Evolutionary conservation across 805 yeast species (phyloP).

Genomic region (Cyberlindnera subsufficiens): DNA sequence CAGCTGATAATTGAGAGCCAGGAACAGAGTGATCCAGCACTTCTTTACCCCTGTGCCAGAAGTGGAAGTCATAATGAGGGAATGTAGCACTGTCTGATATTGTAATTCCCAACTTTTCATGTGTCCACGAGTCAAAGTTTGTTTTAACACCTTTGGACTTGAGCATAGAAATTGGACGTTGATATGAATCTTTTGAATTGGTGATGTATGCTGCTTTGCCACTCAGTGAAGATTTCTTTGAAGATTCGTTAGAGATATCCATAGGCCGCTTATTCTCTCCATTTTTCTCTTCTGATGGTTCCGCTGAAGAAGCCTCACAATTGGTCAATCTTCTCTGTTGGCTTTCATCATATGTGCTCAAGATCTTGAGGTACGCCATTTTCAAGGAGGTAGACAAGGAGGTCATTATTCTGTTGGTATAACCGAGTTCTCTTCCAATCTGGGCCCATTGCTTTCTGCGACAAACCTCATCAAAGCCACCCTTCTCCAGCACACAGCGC

Average conservation of each 20-base stretch:
- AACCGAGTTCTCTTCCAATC: constrained; percentile 75
- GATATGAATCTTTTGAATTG: constrained; percentile 40
- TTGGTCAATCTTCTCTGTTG: constrained; percentile 1
- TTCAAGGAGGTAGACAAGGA: constrained; percentile 64
- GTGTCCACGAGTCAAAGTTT: constrained; percentile 43
- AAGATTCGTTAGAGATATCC: not conserved
- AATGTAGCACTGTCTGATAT: constrained; percentile 27
- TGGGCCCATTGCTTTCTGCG: constrained; percentile 73
- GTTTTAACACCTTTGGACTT: constrained; percentile 46
- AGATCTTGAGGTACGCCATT: constrained; percentile 46
- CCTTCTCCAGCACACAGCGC: constrained; percentile 52
- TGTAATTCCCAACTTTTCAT: constrained; percentile 35
- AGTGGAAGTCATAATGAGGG: constrained; percentile 36
- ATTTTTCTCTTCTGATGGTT: constrained; percentile 8
- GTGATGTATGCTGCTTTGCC: constrained; percentile 32
- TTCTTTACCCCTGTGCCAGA: constrained; percentile 37
- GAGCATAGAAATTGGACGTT: constrained; percentile 40
- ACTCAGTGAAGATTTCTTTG: not conserved
- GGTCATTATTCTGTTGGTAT: constrained; percentile 55
- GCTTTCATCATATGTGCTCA: constrained; percentile 26
- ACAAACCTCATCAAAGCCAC: constrained; percentile 64
- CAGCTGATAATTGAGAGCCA: constrained; percentile 5
- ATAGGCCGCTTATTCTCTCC: constrained; percentile 11
- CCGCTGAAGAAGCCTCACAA: not conserved
- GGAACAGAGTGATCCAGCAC: constrained; percentile 33